Evolutionary conservation across 1,284 basidiomycete genomes (phyloP), one percentile per base, ranked within the genome.

Genomic region (Sanghuangporus sanghuang): DNA sequence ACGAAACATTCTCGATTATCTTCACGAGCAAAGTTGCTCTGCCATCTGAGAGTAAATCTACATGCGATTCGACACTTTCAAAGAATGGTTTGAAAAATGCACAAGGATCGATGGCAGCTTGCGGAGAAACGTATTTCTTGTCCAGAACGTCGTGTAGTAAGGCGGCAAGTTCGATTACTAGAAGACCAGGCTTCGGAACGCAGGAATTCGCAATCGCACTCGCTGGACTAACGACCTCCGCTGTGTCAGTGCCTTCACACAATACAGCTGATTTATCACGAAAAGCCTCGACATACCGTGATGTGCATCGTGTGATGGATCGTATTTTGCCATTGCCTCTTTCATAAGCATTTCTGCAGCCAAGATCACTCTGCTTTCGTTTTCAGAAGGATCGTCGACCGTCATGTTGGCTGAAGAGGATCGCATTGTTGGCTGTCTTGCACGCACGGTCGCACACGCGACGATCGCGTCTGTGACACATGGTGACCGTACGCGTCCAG

Each of bases 231-330:
- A 32, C 63, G 44, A n/a, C 21, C 27, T 32, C 27, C 57, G 36
- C 48, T 63, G 23, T 58, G 46, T 18, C 8, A 62, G 38, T 23
- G 35, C 27, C 32, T 35, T 35, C 16, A 6, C 63, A 66, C 36
- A 2, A 63, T 3, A 32, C 27, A 32, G 27, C 4, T 32, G 53
- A 39, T 6, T n/a, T 61, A 54, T 66, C 11, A 44, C 35, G 12
- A 14, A 21, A n/a, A 12, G n/a, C 21, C 14, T 50, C 46, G 6
- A 39, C 84, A 70, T 66, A 91, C 93, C 93, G 71, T 97, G 95
- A 67, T 87, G 88, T 69, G 82, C 87, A 75, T 97, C 95, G 73
- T 97, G 95, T 16, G 92, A 94, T 0, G 93, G 89, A 72, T 96
- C 95, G 73, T 95, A 95, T 68, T 84, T 78, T 3, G 85, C 82